These are phyloP conservation scores for Choiromyces venosus DNA, from an alignment of 495 filamentous ascomycete species.

Conservation along the genomic window DNA sequence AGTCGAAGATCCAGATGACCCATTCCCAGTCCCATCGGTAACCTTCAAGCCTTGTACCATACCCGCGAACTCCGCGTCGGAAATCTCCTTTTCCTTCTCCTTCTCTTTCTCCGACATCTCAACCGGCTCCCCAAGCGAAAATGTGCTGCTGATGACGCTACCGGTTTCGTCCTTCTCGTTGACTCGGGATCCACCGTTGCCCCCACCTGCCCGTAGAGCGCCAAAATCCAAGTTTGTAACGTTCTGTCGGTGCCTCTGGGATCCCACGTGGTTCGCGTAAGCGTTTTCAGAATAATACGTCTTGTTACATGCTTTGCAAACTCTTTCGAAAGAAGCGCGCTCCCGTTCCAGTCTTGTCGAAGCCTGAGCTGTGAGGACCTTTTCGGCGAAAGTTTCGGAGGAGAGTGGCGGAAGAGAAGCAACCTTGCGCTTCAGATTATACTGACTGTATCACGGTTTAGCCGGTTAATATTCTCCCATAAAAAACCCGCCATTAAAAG, in stretches of 20 bases:
- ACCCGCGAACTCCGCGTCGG: slow-evolving; percentile 56
- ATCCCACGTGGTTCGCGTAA: slow-evolving; percentile 84
- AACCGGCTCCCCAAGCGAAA: slow-evolving; percentile 80
- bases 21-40: slow-evolving; percentile 45
- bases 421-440: slow-evolving; percentile 94
- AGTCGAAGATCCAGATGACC: slow-evolving; percentile 35
- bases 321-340: slow-evolving; percentile 80
- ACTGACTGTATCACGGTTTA: slow-evolving; percentile 57
- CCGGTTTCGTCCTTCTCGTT: slow-evolving; percentile 61
- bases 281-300: slow-evolving; percentile 95
- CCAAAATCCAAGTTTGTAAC: slow-evolving; percentile 48
- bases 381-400: slow-evolving; percentile 90
- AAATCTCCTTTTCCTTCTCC: slow-evolving; percentile 40
- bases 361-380: slow-evolving; percentile 88
- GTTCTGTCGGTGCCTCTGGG: slow-evolving; percentile 79
- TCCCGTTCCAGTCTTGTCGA: slow-evolving; percentile 74
- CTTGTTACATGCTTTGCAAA: slow-evolving; percentile 77
- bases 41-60: slow-evolving; percentile 74
- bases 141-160: slow-evolving; percentile 85
- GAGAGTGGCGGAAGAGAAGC: slow-evolving; percentile 85
- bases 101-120: slow-evolving; percentile 59
- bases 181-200: slow-evolving; percentile 42
- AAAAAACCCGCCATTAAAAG: slow-evolving; percentile 4
- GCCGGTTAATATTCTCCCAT: slow-evolving; percentile 6
- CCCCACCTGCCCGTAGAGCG: slow-evolving; percentile 36